Conservation (phyloP, 2,329 filamentous ascomycete genomes). For the Alternaria infectoria region DNA sequence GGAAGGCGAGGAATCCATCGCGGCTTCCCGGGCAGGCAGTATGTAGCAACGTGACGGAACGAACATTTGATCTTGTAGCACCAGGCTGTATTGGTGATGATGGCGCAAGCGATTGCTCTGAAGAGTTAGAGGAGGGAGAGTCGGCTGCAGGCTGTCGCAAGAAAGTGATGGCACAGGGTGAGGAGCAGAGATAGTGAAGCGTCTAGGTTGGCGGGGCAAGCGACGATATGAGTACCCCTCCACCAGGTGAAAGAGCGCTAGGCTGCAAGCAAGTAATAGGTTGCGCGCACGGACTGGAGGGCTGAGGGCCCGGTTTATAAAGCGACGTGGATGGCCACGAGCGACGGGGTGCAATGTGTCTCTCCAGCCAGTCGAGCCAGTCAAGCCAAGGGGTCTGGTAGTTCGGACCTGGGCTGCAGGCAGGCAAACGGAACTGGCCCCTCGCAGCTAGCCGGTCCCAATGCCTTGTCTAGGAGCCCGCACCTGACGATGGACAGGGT, state of each 20-base stretch:
- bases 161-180: conserved; percentile 18
- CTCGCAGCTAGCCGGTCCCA: conserved; percentile 2
- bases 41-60: conserved; percentile 47
- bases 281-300: conserved; percentile 23
- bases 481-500: conserved; percentile 16
- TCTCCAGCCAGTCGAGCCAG: conserved; percentile 15
- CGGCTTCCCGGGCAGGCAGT: conserved; percentile 36
- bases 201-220: conserved; percentile 40
- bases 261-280: conserved; percentile 12
- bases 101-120: conserved; percentile 32
- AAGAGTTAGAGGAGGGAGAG: conserved; percentile 16
- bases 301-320: conserved; percentile 13
- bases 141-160: conserved; percentile 23
- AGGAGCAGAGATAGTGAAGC: conserved; percentile 32
- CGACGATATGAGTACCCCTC: conserved; percentile 39
- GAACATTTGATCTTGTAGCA: conserved; percentile 48
- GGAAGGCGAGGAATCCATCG: conserved; percentile 36
- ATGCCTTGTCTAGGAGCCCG: conserved; percentile 10
- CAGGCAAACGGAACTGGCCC: conserved; percentile 10
- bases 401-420: conserved; percentile 15
- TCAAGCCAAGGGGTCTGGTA: conserved; percentile 10
- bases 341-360: conserved; percentile 12
- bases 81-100: conserved; percentile 32
- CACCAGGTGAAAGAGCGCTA: conserved; percentile 40
- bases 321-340: conserved; percentile 12